Percentiles rank a stretch among this genome's conserved stretches.
Evolutionary conservation across 768 basidiomycete species (phyloP).

Genomic region (Mrakia hoshinonis): DNA sequence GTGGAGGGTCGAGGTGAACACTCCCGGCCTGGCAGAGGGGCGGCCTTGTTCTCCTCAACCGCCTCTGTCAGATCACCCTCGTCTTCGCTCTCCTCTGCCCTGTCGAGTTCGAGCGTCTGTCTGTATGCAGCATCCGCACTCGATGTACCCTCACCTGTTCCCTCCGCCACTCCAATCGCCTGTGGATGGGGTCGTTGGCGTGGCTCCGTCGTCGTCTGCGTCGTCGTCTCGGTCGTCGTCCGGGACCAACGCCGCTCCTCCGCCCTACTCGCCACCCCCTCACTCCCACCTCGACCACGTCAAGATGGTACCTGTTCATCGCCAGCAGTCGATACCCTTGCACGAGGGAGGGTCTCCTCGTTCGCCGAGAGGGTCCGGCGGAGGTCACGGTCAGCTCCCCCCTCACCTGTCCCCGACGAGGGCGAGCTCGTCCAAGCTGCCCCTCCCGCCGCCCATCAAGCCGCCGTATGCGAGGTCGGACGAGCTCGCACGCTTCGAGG

Average conservation of each 20-base stretch:
- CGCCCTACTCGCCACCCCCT: neutral
- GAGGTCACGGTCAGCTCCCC: neutral
- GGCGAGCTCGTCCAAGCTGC: neutral
- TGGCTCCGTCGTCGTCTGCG: neutral
- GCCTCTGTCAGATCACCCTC: too few relatives aligned
- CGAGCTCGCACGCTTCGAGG: constrained; percentile 36
- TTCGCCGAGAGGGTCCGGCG: neutral
- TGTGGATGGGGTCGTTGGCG: neutral
- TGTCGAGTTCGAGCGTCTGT: too few relatives aligned
- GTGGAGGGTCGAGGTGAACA: too few relatives aligned
- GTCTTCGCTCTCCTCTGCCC: too few relatives aligned
- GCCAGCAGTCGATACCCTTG: neutral
- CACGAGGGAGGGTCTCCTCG: neutral
- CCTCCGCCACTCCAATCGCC: neutral
- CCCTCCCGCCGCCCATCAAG: neutral
- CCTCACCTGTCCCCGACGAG: neutral
- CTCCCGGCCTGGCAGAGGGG: too few relatives aligned
- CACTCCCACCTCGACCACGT: neutral
- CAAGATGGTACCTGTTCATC: neutral
- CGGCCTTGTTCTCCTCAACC: too few relatives aligned
- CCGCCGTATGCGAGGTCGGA: neutral
- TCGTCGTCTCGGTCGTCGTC: neutral
- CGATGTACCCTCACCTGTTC: constrained; percentile 1
- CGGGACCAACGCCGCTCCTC: neutral
- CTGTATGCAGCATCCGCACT: neutral